Evolutionary conservation across 192 early-diverging fungal genomes (phyloP).

Genomic region (Coemansia sp.): DNA sequence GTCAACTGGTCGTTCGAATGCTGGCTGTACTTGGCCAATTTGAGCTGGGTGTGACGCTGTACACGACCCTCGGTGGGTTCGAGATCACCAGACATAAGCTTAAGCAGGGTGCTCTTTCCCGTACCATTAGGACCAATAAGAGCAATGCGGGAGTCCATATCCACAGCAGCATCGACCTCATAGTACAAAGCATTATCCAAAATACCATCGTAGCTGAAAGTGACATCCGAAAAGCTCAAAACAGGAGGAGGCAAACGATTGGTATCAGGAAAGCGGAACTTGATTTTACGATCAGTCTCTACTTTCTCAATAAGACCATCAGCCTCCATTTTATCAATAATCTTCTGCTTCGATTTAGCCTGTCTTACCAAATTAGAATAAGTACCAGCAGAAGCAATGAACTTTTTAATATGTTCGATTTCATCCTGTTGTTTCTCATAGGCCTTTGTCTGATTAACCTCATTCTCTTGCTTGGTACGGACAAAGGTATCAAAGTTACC

Average conservation of each 20-base stretch:
- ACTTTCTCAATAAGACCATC: conserved; percentile 97
- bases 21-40: conserved; percentile 95
- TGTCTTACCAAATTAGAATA: conserved; percentile 98
- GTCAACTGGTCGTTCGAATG: conserved; percentile 97
- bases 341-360: conserved; percentile 99
- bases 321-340: conserved; percentile 99
- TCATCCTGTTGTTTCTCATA: conserved; percentile 99
- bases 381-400: conserved; percentile 98
- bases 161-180: conserved; percentile 88
- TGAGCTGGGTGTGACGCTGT: conserved; percentile 86
- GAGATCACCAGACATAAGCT: conserved; percentile 92
- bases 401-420: conserved; percentile 98
- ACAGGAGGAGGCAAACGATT: conserved; percentile 94
- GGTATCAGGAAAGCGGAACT: conserved; percentile 85
- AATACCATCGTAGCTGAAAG: conserved; percentile 88
- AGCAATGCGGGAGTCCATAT: conserved; percentile 98
- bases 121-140: conserved; percentile 95
- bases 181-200: conserved; percentile 83
- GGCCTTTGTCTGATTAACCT: conserved; percentile 99
- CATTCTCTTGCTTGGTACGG: conserved; percentile 91
- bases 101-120: conserved; percentile 95
- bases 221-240: conserved; percentile 87
- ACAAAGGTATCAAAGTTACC: conserved; percentile 98
- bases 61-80: conserved; percentile 82
- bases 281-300: conserved; percentile 68